phyloP scores from a whole-genome alignment of 2,329 filamentous ascomycete genomes.

The Fonsecaea pugnacius region DNA sequence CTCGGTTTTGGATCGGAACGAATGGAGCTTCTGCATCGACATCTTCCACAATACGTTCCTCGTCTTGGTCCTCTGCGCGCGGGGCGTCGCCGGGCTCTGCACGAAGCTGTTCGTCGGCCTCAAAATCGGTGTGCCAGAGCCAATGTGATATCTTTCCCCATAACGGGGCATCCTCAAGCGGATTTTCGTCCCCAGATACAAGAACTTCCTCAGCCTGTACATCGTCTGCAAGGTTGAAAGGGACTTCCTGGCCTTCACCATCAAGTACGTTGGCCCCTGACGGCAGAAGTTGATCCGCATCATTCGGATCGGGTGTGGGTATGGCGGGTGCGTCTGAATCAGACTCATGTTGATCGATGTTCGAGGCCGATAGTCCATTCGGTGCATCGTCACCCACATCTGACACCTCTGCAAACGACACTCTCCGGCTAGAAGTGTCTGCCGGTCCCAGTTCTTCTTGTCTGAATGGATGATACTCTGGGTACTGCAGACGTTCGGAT shows the following conservation, averaged over 20 bases:
- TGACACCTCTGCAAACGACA: conserved; percentile 6
- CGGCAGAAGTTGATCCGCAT: conserved; percentile 12
- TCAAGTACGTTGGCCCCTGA: background rate
- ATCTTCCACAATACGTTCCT: conserved; percentile 65
- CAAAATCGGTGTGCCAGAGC: conserved; percentile 52
- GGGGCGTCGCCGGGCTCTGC: conserved; percentile 45
- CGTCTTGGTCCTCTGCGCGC: conserved; percentile 45
- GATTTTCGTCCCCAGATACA: background rate
- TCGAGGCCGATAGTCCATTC: background rate
- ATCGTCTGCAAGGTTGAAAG: background rate
- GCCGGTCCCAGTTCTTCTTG: background rate
- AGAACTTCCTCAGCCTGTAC: background rate
- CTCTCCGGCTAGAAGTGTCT: background rate
- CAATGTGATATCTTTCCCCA: conserved; percentile 45
- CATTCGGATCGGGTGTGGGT: conserved; percentile 24
- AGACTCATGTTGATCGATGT: background rate
- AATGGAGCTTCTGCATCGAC: conserved; percentile 65
- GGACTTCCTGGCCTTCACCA: background rate
- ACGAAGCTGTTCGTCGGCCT: conserved; percentile 45
- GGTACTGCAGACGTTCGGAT: background rate
- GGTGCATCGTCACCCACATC: background rate
- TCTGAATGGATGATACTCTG: background rate
- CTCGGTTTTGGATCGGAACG: conserved; percentile 54
- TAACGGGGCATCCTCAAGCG: background rate
- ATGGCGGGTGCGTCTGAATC: conserved; percentile 22